phyloP scores from a whole-genome alignment of 208 protist genomes.

The Leishmania lainsoni region DNA sequence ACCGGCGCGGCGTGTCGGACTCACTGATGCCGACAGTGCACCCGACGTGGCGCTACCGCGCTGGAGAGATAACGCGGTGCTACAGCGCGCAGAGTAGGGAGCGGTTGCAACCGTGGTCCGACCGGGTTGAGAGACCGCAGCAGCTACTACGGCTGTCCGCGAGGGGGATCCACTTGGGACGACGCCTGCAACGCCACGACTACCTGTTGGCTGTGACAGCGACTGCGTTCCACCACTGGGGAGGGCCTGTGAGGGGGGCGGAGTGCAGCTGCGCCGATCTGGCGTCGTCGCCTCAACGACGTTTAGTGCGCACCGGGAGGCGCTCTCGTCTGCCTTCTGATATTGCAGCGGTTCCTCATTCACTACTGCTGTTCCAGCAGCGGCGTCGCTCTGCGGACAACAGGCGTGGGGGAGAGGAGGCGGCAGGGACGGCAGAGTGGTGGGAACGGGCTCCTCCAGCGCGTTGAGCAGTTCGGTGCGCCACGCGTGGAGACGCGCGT shows the following conservation, averaged over 20 bases:
- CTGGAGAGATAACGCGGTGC: conserved; percentile 24
- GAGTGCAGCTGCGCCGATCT: conserved; percentile 13
- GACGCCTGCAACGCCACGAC: neutral
- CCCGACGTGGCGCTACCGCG: conserved; percentile 22
- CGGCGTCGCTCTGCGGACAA: neutral
- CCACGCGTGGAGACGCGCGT: conserved; percentile 58
- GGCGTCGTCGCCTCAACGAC: neutral
- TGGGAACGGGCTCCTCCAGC: conserved; percentile 29
- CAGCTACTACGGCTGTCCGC: neutral
- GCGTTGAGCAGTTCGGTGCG: conserved; percentile 33
- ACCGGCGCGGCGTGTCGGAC: conserved; percentile 13
- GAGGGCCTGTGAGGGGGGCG: conserved; percentile 1
- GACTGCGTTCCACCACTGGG: neutral
- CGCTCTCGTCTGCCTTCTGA: neutral
- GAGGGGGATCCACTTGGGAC: conserved; percentile 1
- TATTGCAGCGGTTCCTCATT: neutral
- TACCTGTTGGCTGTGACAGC: neutral
- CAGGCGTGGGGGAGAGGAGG: neutral
- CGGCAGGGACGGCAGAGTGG: conserved; percentile 6
- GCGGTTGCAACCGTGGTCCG: neutral
- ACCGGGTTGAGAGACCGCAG: neutral
- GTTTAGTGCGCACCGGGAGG: neutral
- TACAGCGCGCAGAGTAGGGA: conserved; percentile 28
- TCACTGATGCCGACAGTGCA: conserved; percentile 15
- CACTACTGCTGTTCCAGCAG: neutral